A percentile compares a stretch with the other conserved stretches of the same genome.
Evolutionary conservation across 305 asterid species (phyloP).

Genomic region (Solanum hybrid): DNA sequence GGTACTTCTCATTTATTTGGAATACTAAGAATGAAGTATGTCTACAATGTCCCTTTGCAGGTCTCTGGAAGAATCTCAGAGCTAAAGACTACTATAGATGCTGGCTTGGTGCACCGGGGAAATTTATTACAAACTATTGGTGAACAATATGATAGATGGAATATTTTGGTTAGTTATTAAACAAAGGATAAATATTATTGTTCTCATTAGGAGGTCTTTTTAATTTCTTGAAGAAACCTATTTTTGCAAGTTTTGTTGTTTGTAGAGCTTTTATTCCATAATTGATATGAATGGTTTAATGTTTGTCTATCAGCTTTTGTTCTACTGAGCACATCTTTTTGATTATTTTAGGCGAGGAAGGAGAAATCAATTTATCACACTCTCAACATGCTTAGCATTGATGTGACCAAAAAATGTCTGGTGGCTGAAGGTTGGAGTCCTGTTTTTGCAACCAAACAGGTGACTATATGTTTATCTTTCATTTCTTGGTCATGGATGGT

Average conservation of each 20-base stretch:
- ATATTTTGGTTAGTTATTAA: slow-evolving; percentile 51
- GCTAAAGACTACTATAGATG: slow-evolving; percentile 88
- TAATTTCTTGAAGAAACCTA: background rate
- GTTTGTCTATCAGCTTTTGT: background rate
- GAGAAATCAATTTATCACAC: slow-evolving; percentile 94
- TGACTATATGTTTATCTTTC: slow-evolving; percentile 12
- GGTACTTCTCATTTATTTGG: background rate
- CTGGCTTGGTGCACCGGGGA: slow-evolving; percentile 80
- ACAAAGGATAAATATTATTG: background rate
- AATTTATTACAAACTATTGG: slow-evolving; percentile 73
- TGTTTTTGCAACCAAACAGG: slow-evolving; percentile 83
- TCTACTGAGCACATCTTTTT: slow-evolving; percentile 13
- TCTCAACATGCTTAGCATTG: slow-evolving; percentile 92
- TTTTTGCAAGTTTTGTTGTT: slow-evolving; percentile 1
- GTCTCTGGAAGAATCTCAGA: slow-evolving; percentile 81
- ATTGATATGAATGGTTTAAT: background rate
- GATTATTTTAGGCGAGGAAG: slow-evolving; percentile 62
- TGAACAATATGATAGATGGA: slow-evolving; percentile 80
- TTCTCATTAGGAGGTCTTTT: background rate
- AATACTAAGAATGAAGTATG: background rate
- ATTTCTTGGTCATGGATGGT: background rate
- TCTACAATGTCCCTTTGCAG: slow-evolving; percentile 33
- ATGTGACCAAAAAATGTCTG: slow-evolving; percentile 87
- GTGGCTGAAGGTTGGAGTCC: slow-evolving; percentile 99
- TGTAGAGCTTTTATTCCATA: background rate